Evolutionary conservation across 768 basidiomycete genomes (phyloP), one percentile per base, ranked within the genome.

Genomic region (Mycena pura): DNA sequence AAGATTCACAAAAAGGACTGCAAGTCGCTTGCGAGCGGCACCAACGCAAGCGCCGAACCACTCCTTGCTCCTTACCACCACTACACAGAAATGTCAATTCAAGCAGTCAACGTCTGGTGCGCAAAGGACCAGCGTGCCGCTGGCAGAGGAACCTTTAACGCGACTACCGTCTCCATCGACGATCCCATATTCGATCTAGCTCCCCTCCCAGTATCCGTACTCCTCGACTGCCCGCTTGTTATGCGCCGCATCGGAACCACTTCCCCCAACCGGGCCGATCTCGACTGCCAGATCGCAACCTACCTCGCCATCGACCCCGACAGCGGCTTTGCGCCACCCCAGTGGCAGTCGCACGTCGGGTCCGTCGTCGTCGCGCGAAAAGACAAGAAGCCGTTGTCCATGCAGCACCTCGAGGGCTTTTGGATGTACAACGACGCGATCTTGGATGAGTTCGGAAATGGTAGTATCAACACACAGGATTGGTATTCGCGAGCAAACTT

Each of bases 1-100:
- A 44, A 36, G 32, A 22, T 15, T 9, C 58, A 60, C 58, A 52
- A 52, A 60, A 28, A 2, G 1, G 50, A 22, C 24, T 60, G 58
- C 44, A 43, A 22, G 24, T 32, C 40, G 28, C 36, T 43, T n/a
- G n/a, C n/a, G n/a, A n/a, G n/a, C n/a, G 2, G 27, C 34, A 9
- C 6, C 22, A 14, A 50, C 32, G 19, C 3, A 43, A 41, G 22
- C 47, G 40, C 22, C 40, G 13, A 28, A 58, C 47, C 10, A 58
- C 57, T 47, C 48, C 43, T 41, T 58, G 57, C 45, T n/a, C n/a
- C n/a, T n/a, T n/a, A n/a, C n/a, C n/a, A n/a, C n/a, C n/a, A n/a
- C n/a, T n/a, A n/a, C n/a, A n/a, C n/a, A n/a, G n/a, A n/a, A n/a
- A n/a, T n/a, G n/a, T n/a, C n/a, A 43, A 13, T 46, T 36, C 34